phyloP scores from a whole-genome alignment of 495 filamentous ascomycete species.

The Aspergillus mulundensis region DNA sequence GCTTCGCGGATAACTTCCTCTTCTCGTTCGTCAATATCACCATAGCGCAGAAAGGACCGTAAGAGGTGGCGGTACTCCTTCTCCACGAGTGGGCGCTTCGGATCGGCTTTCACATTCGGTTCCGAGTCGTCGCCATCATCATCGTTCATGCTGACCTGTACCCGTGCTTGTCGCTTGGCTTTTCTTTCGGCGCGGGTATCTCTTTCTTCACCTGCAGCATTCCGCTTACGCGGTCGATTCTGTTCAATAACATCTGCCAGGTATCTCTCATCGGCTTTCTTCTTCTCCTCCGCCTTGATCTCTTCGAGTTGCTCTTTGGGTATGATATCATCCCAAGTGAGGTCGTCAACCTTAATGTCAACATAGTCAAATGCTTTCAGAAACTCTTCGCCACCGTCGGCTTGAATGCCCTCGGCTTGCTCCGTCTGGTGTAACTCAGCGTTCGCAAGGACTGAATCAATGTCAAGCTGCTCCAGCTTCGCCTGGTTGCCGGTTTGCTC shows the following conservation, averaged over 20 bases:
- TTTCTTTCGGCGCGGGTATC: constrained; percentile 80
- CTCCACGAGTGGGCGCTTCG: constrained; percentile 77
- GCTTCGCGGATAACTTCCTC: constrained; percentile 85
- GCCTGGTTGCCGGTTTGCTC: constrained; percentile 93
- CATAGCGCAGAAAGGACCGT: constrained; percentile 79
- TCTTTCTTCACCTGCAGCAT: constrained; percentile 59
- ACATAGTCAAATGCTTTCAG: constrained; percentile 83
- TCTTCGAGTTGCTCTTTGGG: constrained; percentile 84
- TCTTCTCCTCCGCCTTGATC: constrained; percentile 84
- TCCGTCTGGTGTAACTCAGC: constrained; percentile 94
- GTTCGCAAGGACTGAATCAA: constrained; percentile 92
- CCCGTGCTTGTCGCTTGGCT: constrained; percentile 86
- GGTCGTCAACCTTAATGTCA: constrained; percentile 87
- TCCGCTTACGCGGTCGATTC: constrained; percentile 81
- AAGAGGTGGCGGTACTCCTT: constrained; percentile 92
- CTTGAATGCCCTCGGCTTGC: constrained; percentile 82
- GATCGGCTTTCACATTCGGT: constrained; percentile 64
- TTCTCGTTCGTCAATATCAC: constrained; percentile 77
- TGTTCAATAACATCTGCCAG: constrained; percentile 78
- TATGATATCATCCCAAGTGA: constrained; percentile 97
- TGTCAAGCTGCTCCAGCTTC: constrained; percentile 96
- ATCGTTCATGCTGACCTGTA: constrained; percentile 60
- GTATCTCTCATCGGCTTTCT: constrained; percentile 76
- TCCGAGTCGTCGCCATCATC: constrained; percentile 55
- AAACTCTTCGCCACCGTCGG: constrained; percentile 90